These are phyloP conservation scores for Hortaea werneckii DNA, from an alignment of 2,329 filamentous ascomycete genomes.

Conservation along the genomic window DNA sequence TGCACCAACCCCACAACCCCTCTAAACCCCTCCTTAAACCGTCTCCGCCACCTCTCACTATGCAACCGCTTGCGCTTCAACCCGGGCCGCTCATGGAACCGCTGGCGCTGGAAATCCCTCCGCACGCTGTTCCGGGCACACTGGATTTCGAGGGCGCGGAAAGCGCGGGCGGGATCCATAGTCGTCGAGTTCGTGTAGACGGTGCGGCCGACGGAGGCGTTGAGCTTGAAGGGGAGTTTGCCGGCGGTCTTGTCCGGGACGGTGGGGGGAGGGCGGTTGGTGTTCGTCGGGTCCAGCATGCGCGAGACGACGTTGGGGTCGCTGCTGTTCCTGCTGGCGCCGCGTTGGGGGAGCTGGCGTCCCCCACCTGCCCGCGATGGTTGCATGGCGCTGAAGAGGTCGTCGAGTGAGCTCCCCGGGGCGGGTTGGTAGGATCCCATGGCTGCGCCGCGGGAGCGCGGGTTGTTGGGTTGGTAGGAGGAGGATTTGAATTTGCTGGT, in stretches of 20 bases:
- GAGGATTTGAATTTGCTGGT: conserved; percentile 5
- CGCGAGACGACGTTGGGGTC: not conserved
- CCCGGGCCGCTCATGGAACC: conserved; percentile 65
- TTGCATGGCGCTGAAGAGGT: conserved; percentile 3
- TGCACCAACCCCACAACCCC: conserved; percentile 54
- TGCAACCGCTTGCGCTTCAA: conserved; percentile 66
- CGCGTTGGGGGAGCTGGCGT: not conserved
- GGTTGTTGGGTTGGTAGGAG: conserved; percentile 2
- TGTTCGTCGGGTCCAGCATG: conserved; percentile 5
- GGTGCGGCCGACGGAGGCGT: conserved; percentile 27
- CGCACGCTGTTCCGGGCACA: conserved; percentile 49
- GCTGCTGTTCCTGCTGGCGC: not conserved
- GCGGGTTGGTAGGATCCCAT: conserved; percentile 1
- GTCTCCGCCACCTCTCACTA: conserved; percentile 57
- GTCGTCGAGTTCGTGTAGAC: conserved; percentile 22
- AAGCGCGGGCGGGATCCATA: conserved; percentile 39
- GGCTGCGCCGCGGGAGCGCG: not conserved
- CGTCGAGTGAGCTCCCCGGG: conserved; percentile 7
- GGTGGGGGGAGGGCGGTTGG: not conserved
- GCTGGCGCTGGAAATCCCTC: conserved; percentile 47
- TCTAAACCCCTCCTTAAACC: conserved; percentile 61
- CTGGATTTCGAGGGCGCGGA: conserved; percentile 34
- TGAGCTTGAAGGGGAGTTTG: conserved; percentile 23
- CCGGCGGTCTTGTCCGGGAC: not conserved
- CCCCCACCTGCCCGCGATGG: not conserved